These are phyloP conservation scores for Bryoerythrophyllum caledonicum DNA, from an alignment of 225 moss, liverwort and hornwort genomes.

Conservation along the genomic window DNA sequence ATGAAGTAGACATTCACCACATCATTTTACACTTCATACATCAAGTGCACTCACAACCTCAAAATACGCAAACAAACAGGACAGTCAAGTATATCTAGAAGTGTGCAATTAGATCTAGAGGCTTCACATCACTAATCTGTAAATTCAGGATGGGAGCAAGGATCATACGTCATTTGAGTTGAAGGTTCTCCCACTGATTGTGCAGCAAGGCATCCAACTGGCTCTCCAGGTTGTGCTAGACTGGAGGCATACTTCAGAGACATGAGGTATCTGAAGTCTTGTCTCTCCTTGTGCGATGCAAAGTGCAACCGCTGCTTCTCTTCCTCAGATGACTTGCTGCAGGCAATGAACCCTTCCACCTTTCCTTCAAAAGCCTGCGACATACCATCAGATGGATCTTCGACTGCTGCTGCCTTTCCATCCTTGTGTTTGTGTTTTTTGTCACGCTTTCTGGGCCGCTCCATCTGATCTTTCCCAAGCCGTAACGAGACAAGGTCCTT, in stretches of 20 bases:
- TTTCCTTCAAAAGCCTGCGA: conserved; percentile 66
- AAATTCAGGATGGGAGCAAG: neutral
- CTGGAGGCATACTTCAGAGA: conserved; percentile 87
- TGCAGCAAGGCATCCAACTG: conserved; percentile 94
- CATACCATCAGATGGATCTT: conserved; percentile 49
- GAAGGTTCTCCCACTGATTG: conserved; percentile 99
- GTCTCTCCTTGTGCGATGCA: conserved; percentile 51
- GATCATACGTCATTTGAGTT: conserved; percentile 94
- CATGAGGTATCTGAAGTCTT: conserved; percentile 78
- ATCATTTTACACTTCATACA: neutral
- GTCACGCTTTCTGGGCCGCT: conserved; percentile 37
- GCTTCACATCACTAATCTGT: neutral
- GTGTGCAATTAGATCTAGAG: neutral
- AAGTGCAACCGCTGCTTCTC: conserved; percentile 68
- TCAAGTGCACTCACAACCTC: neutral
- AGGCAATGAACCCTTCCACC: conserved; percentile 64
- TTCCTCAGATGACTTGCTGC: conserved; percentile 41
- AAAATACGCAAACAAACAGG: neutral
- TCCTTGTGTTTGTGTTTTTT: conserved; percentile 34
- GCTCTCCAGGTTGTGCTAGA: conserved; percentile 95
- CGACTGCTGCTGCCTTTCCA: conserved; percentile 3
- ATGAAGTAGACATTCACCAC: conserved; percentile 8
- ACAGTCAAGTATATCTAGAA: no score
- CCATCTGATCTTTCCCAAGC: conserved; percentile 68
- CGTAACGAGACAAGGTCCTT: conserved; percentile 78